Percentiles rank a stretch among this genome's conserved stretches.
Evolutionary conservation across 495 filamentous ascomycete species (phyloP).

Genomic region (Venustampulla echinocandica): DNA sequence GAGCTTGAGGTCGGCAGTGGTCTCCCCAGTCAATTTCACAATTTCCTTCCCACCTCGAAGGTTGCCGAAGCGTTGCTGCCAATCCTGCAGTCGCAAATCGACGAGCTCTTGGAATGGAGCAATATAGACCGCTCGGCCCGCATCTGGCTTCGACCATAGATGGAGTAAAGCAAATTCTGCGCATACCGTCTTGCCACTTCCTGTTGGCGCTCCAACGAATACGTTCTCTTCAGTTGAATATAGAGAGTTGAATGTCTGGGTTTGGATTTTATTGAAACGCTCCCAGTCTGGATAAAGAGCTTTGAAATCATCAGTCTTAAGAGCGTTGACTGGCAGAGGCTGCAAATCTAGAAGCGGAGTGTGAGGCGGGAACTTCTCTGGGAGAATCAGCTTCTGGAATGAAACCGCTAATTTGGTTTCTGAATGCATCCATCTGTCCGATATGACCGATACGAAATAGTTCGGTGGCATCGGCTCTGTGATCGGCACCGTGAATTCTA

Average conservation of each 20-base stretch:
- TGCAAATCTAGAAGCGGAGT: conserved; percentile 87
- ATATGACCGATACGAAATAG: conserved; percentile 91
- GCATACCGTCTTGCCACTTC: conserved; percentile 93
- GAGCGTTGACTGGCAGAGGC: conserved; percentile 73
- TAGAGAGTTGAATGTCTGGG: conserved; percentile 89
- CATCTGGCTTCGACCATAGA: conserved; percentile 68
- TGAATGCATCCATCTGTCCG: conserved; percentile 96
- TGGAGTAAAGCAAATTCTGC: conserved; percentile 87
- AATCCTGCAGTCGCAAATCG: conserved; percentile 69
- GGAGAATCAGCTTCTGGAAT: conserved; percentile 88
- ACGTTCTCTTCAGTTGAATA: conserved; percentile 88
- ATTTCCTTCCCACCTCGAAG: conserved; percentile 83
- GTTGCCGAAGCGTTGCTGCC: conserved; percentile 64
- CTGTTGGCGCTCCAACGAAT: conserved; percentile 80
- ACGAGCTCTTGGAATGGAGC: conserved; percentile 94
- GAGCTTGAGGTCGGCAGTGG: conserved; percentile 80
- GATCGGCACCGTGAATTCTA: conserved; percentile 95
- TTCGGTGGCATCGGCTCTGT: conserved; percentile 97
- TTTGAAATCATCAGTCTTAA: conserved; percentile 79
- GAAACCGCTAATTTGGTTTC: conserved; percentile 90
- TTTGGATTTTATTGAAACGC: conserved; percentile 95
- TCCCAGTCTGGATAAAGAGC: conserved; percentile 77
- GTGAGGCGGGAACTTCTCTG: conserved; percentile 91
- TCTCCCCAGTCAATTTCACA: conserved; percentile 91
- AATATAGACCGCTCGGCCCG: conserved; percentile 84